A percentile compares a stretch with the other conserved stretches of the same genome.
Evolutionary conservation across 2,329 filamentous ascomycete genomes (phyloP).

Genomic region (Byssothecium circinans): DNA sequence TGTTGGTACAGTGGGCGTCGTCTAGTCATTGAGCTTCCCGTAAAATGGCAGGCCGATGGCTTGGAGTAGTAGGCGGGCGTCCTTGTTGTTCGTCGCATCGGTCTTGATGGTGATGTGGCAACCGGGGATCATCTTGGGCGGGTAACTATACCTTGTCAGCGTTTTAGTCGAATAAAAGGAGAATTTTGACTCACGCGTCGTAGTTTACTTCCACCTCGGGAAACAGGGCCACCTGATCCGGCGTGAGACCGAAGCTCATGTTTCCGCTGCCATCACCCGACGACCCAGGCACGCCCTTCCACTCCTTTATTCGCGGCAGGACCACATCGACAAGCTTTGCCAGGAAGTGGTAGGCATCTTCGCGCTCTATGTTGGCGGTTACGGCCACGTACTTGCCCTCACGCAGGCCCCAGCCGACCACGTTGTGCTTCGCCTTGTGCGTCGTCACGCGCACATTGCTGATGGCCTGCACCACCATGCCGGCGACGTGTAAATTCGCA

Average conservation of each 20-base stretch:
- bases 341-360: constrained; percentile 85
- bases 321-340: constrained; percentile 89
- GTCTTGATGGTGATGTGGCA: constrained; percentile 83
- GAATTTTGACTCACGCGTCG: constrained; percentile 67
- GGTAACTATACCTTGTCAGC: constrained; percentile 52
- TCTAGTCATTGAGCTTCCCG: constrained; percentile 62
- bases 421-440: constrained; percentile 69
- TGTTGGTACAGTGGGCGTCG: background rate
- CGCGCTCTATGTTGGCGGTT: constrained; percentile 75
- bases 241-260: constrained; percentile 76
- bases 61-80: constrained; percentile 75
- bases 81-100: constrained; percentile 79
- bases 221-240: constrained; percentile 78
- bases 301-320: constrained; percentile 94
- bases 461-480: constrained; percentile 83
- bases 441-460: constrained; percentile 73
- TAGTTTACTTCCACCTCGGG: constrained; percentile 96
- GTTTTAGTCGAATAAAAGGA: background rate
- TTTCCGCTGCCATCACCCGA: constrained; percentile 90
- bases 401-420: constrained; percentile 74
- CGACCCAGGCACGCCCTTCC: constrained; percentile 73
- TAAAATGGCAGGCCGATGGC: constrained; percentile 79
- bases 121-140: constrained; percentile 77
- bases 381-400: constrained; percentile 72
- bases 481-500: constrained; percentile 76